Conservation (phyloP, 2,329 filamentous ascomycete genomes). For the Pseudogymnoascus sp. region DNA sequence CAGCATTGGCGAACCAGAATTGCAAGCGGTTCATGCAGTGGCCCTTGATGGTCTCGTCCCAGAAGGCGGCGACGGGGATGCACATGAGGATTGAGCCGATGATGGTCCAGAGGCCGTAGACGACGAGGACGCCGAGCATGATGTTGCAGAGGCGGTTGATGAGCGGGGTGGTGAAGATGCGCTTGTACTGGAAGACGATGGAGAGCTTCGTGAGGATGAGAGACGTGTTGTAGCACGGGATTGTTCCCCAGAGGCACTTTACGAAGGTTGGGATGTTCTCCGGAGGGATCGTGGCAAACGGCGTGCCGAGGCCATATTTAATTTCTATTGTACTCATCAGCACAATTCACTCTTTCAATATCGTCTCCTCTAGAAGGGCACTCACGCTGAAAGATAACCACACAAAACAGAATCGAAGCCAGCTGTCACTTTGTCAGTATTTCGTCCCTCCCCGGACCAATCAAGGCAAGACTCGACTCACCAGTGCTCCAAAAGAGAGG, state of each 20-base stretch:
- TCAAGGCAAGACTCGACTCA: not conserved
- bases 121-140: constrained; percentile 18
- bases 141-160: constrained; percentile 20
- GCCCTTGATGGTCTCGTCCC: constrained; percentile 8
- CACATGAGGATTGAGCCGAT: constrained; percentile 24
- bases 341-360: not conserved
- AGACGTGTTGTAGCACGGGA: constrained; percentile 22
- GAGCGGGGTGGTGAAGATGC: constrained; percentile 21
- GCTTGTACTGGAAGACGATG: constrained; percentile 24
- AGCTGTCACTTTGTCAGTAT: not conserved
- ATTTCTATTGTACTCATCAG: not conserved
- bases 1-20: constrained; percentile 42
- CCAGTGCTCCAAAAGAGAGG: not conserved
- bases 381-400: not conserved
- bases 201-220: constrained; percentile 25
- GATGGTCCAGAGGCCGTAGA: constrained; percentile 25
- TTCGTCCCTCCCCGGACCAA: not conserved
- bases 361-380: not conserved
- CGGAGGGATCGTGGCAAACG: not conserved
- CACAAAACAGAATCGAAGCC: not conserved
- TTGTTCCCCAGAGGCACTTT: constrained; percentile 23
- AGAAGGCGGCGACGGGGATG: constrained; percentile 16
- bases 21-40: constrained; percentile 26
- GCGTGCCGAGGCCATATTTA: not conserved
- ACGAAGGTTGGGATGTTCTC: not conserved